Evolutionary conservation across 805 yeast species (phyloP), one percentile per base, ranked within the genome.

Genomic region (Metschnikowia baotianmanensis): DNA sequence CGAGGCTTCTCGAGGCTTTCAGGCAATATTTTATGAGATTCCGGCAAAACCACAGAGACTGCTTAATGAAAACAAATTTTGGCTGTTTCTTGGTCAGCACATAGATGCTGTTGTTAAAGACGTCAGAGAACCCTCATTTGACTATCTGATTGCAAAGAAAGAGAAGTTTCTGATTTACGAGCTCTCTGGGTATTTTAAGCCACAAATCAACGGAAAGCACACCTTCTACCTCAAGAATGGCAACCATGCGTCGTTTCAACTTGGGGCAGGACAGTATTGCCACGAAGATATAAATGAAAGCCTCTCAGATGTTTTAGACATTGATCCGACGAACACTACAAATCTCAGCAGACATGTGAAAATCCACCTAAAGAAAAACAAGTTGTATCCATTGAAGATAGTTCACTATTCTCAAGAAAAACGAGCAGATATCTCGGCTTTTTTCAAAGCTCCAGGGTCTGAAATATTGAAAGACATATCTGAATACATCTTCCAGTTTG

Each of bases 251-350:
- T 32, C 36, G 5, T n/a, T 32, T 15, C 36, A 32, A 15, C 9
- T 32, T 23, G 36, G 36, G 6, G 36, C 36, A 3, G 36, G 36
- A n/a, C n/a, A 8, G 8, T 9, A 22, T n/a, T 32, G 36, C 36
- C 16, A 15, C 27, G 13, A 32, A 11, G 15, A 31, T 11, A 25
- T 16, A 8, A 6, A 19, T 20, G 16, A 15, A 10, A 31, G 25
- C 20, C 25, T 20, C 8, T 31, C 34, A 6, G 24, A 20, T 11
- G 16, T 3, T 12, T 31, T 31, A 10, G 34, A 31, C 12, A 31
- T 31, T 6, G 25, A 31, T 17, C 34, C 34, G n/a, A 31, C 25
- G n/a, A n/a, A n/a, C 16, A 16, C 11, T 8, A 4, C 4, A 4
- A 16, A 26, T 8, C 11, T 6, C 2, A 15, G n/a, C 16, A 15